phyloP scores from a whole-genome alignment of 176 grass and related monocot species.

The Oryza nivara region DNA sequence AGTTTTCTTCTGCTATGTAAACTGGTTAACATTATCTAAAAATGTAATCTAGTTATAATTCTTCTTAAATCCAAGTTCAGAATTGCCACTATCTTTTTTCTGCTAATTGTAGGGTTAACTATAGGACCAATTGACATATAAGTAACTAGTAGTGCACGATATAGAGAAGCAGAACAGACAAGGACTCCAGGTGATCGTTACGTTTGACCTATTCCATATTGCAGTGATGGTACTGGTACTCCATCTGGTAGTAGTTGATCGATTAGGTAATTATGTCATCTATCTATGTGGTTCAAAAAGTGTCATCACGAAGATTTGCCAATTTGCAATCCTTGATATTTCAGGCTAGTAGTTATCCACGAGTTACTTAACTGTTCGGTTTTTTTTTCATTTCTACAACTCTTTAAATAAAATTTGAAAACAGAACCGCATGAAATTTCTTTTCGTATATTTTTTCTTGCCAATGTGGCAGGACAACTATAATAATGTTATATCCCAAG shows the following conservation, averaged over 20 bases:
- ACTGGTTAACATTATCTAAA: neutral
- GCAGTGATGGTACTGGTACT: neutral
- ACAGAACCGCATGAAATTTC: too few relatives aligned
- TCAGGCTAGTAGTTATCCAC: neutral
- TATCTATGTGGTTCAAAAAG: conserved; percentile 1
- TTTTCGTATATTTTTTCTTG: too few relatives aligned
- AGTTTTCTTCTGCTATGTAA: neutral
- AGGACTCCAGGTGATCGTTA: conserved; percentile 27
- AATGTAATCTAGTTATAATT: neutral
- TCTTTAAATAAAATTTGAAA: too few relatives aligned
- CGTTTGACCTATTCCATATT: conserved; percentile 23
- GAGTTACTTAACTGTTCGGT: neutral
- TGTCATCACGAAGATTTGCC: neutral
- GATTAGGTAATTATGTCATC: conserved; percentile 11
- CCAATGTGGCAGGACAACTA: too few relatives aligned
- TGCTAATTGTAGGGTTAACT: neutral
- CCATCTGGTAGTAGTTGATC: neutral
- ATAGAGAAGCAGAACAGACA: neutral
- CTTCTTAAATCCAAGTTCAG: neutral
- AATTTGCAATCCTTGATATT: conserved; percentile 2
- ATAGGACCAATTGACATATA: neutral
- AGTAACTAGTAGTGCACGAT: neutral
- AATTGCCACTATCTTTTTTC: neutral
- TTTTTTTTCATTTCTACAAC: too few relatives aligned
- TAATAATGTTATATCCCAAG: too few relatives aligned